phyloP scores from a whole-genome alignment of 2,329 filamentous ascomycete genomes.

The Truncatella angustata region DNA sequence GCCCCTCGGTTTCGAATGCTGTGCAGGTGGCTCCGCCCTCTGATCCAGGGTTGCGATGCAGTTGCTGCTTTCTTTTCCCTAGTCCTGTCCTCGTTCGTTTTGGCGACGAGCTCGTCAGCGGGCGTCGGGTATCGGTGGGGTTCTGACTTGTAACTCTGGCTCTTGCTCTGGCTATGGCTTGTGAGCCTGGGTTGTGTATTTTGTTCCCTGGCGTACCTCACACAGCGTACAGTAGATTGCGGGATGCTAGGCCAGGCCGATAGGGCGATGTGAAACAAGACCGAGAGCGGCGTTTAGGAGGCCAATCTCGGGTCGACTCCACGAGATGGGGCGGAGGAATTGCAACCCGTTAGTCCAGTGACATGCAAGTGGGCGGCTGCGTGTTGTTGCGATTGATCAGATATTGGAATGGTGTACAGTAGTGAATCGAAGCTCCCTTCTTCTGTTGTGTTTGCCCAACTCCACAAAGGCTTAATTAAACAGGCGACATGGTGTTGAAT shows the following conservation, averaged over 20 bases:
- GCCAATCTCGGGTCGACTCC: conserved; percentile 12
- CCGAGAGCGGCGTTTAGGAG: conserved; percentile 16
- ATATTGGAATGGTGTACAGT: background rate
- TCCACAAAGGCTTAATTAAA: no score
- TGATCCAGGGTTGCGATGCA: background rate
- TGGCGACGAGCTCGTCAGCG: background rate
- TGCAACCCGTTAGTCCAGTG: conserved; percentile 1
- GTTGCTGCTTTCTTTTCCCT: background rate
- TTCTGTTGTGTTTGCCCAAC: background rate
- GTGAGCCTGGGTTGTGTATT: conserved; percentile 9
- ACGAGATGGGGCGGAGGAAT: conserved; percentile 10
- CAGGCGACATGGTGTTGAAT: no score
- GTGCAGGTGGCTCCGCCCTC: background rate
- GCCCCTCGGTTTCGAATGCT: background rate
- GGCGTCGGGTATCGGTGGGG: conserved; percentile 15
- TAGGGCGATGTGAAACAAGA: conserved; percentile 15
- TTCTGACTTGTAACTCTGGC: no score
- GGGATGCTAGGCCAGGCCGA: conserved; percentile 10
- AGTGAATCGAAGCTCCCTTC: background rate
- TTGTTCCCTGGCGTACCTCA: no score
- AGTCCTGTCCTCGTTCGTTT: conserved; percentile 1
- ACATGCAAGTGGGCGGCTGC: conserved; percentile 4
- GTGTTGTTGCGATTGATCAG: background rate
- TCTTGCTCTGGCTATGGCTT: no score
- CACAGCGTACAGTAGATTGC: no score